Percentiles rank a stretch among this genome's conserved stretches.
Conservation (phyloP, 2,329 filamentous ascomycete genomes). For the Fusarium globosum region DNA sequence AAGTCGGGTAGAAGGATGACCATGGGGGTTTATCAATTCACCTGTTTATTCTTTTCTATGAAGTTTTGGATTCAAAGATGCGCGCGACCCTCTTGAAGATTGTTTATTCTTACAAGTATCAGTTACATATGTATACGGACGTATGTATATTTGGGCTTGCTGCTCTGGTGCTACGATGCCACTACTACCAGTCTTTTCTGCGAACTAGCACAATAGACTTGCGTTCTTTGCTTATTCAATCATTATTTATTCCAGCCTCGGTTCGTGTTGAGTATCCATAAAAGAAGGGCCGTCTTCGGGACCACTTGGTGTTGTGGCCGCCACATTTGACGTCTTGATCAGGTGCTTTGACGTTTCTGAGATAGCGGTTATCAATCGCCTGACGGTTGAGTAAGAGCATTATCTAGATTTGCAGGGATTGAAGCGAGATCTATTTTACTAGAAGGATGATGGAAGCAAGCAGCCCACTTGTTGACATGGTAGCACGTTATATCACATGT, state of each 20-base stretch:
- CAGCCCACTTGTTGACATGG: neutral
- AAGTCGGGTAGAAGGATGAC: conserved; percentile 28
- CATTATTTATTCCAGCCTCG: neutral
- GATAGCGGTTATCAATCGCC: conserved; percentile 4
- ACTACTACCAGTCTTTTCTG: conserved; percentile 21
- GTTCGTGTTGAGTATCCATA: neutral
- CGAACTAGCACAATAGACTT: conserved; percentile 31
- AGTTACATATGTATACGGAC: conserved; percentile 11
- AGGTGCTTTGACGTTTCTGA: conserved; percentile 18
- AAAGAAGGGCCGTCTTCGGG: conserved; percentile 26
- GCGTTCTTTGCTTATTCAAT: conserved; percentile 13
- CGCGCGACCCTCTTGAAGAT: conserved; percentile 16
- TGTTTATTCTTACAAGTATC: conserved; percentile 12
- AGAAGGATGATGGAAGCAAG: conserved; percentile 18
- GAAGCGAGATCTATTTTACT: conserved; percentile 1
- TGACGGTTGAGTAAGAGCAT: conserved; percentile 4
- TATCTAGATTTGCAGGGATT: conserved; percentile 1
- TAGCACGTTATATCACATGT: conserved; percentile 4
- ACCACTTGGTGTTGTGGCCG: neutral
- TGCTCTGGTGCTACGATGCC: conserved; percentile 6
- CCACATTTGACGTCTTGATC: conserved; percentile 12
- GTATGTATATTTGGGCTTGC: conserved; percentile 15
- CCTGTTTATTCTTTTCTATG: conserved; percentile 9
- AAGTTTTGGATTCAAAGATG: conserved; percentile 24
- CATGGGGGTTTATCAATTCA: conserved; percentile 23